Evolutionary conservation across 2,329 filamentous ascomycete species (phyloP).

Genomic region (Trichothecium roseum): DNA sequence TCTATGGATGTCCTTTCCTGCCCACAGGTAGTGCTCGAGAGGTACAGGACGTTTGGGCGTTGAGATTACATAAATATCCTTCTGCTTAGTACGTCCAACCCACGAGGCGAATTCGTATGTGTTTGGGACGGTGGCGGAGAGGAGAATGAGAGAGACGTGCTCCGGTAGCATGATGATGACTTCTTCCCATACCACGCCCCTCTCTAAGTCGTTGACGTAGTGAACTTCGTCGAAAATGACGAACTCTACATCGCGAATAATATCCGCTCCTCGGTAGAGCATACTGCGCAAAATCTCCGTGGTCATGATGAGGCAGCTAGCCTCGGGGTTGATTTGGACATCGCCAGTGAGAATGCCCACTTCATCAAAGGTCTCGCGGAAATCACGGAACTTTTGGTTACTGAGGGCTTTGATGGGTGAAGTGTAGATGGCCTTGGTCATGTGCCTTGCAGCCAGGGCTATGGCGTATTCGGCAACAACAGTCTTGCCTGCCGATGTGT

Average conservation of each 20-base stretch:
- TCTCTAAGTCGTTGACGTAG: conserved; percentile 92
- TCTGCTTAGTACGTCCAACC: conserved; percentile 96
- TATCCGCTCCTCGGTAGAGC: conserved; percentile 90
- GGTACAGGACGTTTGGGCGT: conserved; percentile 92
- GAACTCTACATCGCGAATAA: conserved; percentile 95
- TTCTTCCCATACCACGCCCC: conserved; percentile 98
- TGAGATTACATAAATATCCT: conserved; percentile 98
- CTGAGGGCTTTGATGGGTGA: conserved; percentile 97
- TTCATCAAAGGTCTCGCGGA: conserved; percentile 81
- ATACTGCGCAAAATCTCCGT: conserved; percentile 97
- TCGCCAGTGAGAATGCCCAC: conserved; percentile 95
- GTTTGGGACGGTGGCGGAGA: conserved; percentile 95
- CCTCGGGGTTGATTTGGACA: conserved; percentile 95
- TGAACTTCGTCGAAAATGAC: conserved; percentile 99
- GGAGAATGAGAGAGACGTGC: conserved; percentile 87
- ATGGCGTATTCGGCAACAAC: conserved; percentile 98
- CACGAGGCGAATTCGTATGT: conserved; percentile 97
- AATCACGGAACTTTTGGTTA: conserved; percentile 98
- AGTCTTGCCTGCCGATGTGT: conserved; percentile 96
- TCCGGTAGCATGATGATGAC: conserved; percentile 99
- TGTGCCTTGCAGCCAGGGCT: conserved; percentile 93
- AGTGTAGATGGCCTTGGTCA: conserved; percentile 99
- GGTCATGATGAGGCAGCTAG: conserved; percentile 98
- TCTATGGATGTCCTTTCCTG: conserved; percentile 82
- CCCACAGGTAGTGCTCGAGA: conserved; percentile 93